Evolutionary conservation across 164 flowering plant species (phyloP), one percentile per base, ranked within the genome.

Genomic region (Dillenia suffruticosa): DNA sequence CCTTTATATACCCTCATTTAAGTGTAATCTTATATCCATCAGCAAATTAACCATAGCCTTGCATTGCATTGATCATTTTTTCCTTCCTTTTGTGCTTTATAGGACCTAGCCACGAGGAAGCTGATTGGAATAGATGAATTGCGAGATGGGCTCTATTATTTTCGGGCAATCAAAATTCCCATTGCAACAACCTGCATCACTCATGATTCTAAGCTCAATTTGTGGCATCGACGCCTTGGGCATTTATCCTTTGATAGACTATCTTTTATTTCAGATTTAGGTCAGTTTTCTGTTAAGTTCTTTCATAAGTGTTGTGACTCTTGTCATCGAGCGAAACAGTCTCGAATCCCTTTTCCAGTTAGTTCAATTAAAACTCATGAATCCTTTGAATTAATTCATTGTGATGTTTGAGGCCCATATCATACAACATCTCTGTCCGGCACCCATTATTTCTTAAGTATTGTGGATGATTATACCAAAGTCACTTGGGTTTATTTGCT

Each of bases 401-500:
- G 19, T 57, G 68, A 65, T 58, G 49, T 57, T 49, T 65, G 68
- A 63, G 68, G 68, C 5, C 24, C 46, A 26, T 65, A 45, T 46
- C 49, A 46, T 10, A 9, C 58, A 2, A 12, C 51, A 1, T 49
- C 62, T 4, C 1, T 5, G 8, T 14, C 5, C 2, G 56, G 56
- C 11, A 5, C 13, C 17, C 48, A 49, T 9, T 65, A 50, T 16
- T 65, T 65, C 44, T 5, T 65, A n/a, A 65, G 56, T 12, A 14
- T n/a, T n/a, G n/a, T 64, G 6, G 60, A 64, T 49, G 67, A 64
- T 64, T 64, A 22, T 32, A 43, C 54, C 12, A 44, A 54, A 19
- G 40, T 5, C 40, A 32, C 40, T 32, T 32, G 40, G 40, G 7
- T 32, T 32, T 32, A 32, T 32, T 32, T 32, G 40, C 40, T 32